A percentile compares a stretch with the other conserved stretches of the same genome.
Evolutionary conservation across 192 early-diverging fungal species (phyloP).

Genomic region (Umbelopsis sp.): DNA sequence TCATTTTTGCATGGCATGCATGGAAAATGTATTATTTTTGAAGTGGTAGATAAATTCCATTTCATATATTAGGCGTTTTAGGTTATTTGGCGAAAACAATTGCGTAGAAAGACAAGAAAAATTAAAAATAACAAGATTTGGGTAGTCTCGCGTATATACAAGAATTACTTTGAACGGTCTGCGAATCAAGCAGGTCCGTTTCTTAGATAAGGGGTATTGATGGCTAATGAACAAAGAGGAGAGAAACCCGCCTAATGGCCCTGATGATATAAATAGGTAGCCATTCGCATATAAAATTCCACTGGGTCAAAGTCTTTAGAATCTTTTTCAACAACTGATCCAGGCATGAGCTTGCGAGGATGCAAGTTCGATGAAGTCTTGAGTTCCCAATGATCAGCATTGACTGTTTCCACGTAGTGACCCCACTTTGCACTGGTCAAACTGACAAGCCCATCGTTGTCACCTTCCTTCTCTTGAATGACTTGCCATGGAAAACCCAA

Average conservation of each 20-base stretch:
- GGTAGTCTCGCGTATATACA: constrained; percentile 12
- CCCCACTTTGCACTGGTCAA: constrained; percentile 88
- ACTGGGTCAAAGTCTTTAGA: constrained; percentile 31
- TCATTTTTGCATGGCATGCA: no score
- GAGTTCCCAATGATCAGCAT: constrained; percentile 91
- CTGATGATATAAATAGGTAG: constrained; percentile 36
- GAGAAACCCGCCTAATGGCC: constrained; percentile 22
- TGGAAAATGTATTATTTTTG: no score
- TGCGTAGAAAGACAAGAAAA: constrained; percentile 11
- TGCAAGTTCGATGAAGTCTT: constrained; percentile 27
- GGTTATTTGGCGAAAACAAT: not conserved
- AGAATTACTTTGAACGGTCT: no score
- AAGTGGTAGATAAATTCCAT: no score
- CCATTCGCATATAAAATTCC: constrained; percentile 40
- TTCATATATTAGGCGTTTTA: not conserved
- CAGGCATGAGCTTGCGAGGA: constrained; percentile 13
- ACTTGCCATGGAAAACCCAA: constrained; percentile 81
- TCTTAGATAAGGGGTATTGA: not conserved
- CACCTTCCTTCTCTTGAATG: constrained; percentile 77
- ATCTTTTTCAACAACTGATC: not conserved
- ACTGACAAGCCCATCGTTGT: constrained; percentile 93
- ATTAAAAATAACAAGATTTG: constrained; percentile 4
- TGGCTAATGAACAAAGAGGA: not conserved
- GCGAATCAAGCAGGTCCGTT: no score
- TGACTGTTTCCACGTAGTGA: constrained; percentile 76